Evolutionary conservation across 2,329 filamentous ascomycete species (phyloP).

Genomic region (Colletotrichum noveboracense): DNA sequence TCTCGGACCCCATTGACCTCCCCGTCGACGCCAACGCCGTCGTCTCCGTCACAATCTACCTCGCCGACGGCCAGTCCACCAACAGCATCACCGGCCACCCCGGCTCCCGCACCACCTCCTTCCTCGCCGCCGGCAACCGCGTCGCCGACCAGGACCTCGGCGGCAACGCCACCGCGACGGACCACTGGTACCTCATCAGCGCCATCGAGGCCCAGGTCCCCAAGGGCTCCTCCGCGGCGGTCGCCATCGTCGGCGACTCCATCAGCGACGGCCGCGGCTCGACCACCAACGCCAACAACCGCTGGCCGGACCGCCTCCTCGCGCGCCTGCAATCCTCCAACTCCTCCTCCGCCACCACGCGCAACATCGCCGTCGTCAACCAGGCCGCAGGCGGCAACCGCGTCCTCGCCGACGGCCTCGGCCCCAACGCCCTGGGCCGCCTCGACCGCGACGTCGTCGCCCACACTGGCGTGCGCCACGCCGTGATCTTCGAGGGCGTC

Average conservation of each 20-base stretch:
- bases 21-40: constrained; percentile 50
- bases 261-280: constrained; percentile 70
- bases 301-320: constrained; percentile 49
- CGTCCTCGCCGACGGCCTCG: constrained; percentile 62
- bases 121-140: constrained; percentile 57
- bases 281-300: constrained; percentile 62
- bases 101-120: constrained; percentile 63
- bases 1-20: constrained; percentile 65
- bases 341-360: constrained; percentile 24
- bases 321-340: constrained; percentile 41
- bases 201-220: constrained; percentile 60
- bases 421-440: constrained; percentile 61
- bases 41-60: constrained; percentile 63
- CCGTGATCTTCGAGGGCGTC: constrained; percentile 66
- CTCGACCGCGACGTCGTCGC: constrained; percentile 66
- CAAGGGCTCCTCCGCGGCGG: constrained; percentile 34
- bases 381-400: constrained; percentile 69
- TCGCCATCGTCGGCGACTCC: constrained; percentile 68
- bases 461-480: constrained; percentile 58
- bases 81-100: constrained; percentile 65
- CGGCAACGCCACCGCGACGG: constrained; percentile 29
- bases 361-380: constrained; percentile 57
- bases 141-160: constrained; percentile 46
- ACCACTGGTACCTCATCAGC: constrained; percentile 65
- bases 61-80: constrained; percentile 58